Evolutionary conservation across 306 rosid genomes (phyloP).

Genomic region (Casuarina cunninghamiana): DNA sequence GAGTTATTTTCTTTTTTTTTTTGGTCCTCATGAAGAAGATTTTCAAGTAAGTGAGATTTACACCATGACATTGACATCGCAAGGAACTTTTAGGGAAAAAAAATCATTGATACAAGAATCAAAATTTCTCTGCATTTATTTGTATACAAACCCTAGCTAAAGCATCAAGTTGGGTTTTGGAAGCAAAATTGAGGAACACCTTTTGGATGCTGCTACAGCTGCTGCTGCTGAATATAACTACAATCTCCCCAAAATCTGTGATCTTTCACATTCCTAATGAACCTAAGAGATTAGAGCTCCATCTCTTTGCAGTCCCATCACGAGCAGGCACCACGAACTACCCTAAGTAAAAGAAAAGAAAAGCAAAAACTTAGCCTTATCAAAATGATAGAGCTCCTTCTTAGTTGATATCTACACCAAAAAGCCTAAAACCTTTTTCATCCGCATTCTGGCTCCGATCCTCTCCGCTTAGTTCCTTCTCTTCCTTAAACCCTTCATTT

Average conservation of each 20-base stretch:
- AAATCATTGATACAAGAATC: too few relatives aligned
- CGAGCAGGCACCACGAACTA: not conserved
- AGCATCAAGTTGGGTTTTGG: too few relatives aligned
- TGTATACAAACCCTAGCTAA: too few relatives aligned
- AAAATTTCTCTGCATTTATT: too few relatives aligned
- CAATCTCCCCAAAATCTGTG: not conserved
- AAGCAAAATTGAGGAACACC: too few relatives aligned
- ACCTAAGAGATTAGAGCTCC: not conserved
- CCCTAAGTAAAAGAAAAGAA: not conserved
- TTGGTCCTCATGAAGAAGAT: too few relatives aligned
- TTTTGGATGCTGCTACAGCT: not conserved
- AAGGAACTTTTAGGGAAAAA: too few relatives aligned
- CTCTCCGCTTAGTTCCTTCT: not conserved
- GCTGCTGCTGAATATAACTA: not conserved
- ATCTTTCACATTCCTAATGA: not conserved
- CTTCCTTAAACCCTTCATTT: slow-evolving; percentile 18
- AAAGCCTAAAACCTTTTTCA: slow-evolving; percentile 40
- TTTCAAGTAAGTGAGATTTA: too few relatives aligned
- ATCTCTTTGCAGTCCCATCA: not conserved
- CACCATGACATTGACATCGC: too few relatives aligned
- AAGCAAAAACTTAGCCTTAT: not conserved
- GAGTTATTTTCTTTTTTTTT: too few relatives aligned
- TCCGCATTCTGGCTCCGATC: slow-evolving; percentile 5
- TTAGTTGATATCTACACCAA: slow-evolving; percentile 43
- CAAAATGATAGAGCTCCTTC: not conserved